Base-by-base conservation (phyloP, 306 rosid genomes). In the Ammopiptanthus mongolicus region DNA sequence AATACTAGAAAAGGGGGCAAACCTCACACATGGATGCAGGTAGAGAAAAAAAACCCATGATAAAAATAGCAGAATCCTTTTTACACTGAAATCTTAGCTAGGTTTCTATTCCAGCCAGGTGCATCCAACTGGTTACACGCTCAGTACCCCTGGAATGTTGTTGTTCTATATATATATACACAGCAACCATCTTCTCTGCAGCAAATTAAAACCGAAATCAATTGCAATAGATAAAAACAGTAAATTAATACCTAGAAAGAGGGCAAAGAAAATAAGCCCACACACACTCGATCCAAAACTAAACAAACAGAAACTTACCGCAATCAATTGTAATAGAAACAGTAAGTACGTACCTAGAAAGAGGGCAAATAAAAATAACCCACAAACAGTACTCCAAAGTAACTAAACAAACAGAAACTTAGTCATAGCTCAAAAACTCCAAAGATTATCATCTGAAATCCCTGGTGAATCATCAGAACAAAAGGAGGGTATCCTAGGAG, bases 401-500 rank as follows among this genome's bases (percentile, higher is more conserved):
- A 25, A 25, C 3, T n/a, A 48, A 13, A 25, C 31, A 61, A 5
- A 50, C 6, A 15, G 47, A 33, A 33, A 51, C 37, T 69, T 2
- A 46, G 47, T 60, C 5, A 31, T 22, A 53, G 2, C 19, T 39
- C 48, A 23, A 31, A 70, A 86, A 66, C 86, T 83, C 90, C 90
- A 86, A 11, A 86, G 87, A 64, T 31, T 73, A 66, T 82, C 81
- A 31, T 78, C 90, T 5, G 90, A 86, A 52, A 81, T 64, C 2
- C 37, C 68, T 0, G 90, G 81, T 1, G 87, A 86, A 13, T 83
- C 83, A 31, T 73, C 85, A 0, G 83, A 78, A 9, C 83, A 57
- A 44, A 56, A 76, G 4, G 87, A 80, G 74, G 29, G 53, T 29
- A 86, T 80, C 85, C 89, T 86, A 0, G 87, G 90, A 8, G 90